phyloP scores from a whole-genome alignment of 2,329 filamentous ascomycete species.

The Periconia sp. region DNA sequence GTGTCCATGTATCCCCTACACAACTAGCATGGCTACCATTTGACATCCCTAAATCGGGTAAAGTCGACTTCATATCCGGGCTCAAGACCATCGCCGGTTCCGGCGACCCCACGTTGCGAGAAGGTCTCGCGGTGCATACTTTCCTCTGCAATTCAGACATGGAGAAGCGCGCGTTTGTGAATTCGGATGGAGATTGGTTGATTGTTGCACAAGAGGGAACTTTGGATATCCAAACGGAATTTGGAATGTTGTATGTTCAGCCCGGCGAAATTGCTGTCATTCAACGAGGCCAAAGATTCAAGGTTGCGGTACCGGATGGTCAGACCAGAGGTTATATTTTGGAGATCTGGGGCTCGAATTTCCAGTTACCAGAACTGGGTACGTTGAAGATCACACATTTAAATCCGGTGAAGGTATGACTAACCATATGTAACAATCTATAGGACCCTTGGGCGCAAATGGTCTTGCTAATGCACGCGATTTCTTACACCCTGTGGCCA shows the following conservation, averaged over 20 bases:
- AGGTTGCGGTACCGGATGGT: constrained; percentile 64
- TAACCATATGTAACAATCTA: neutral
- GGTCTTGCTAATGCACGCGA: constrained; percentile 54
- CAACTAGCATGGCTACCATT: constrained; percentile 43
- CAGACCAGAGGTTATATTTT: constrained; percentile 72
- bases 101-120: constrained; percentile 40
- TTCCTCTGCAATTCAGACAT: constrained; percentile 41
- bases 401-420: too few species aligned
- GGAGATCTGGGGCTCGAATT: constrained; percentile 44
- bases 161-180: constrained; percentile 51
- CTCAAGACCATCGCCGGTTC: constrained; percentile 43
- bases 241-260: constrained; percentile 73
- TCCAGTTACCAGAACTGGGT: constrained; percentile 43
- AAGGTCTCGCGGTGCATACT: constrained; percentile 39
- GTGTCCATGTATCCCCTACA: constrained; percentile 40
- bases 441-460: constrained; percentile 39
- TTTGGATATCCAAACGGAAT: constrained; percentile 75
- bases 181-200: constrained; percentile 72
- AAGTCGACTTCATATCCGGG: constrained; percentile 37
- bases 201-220: constrained; percentile 75
- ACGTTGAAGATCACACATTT: neutral
- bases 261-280: constrained; percentile 79
- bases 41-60: constrained; percentile 33
- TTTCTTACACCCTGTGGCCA: constrained; percentile 72
- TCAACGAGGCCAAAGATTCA: constrained; percentile 72